phyloP scores from a whole-genome alignment of 331 rosid genomes.

The Spiraea crenata region DNA sequence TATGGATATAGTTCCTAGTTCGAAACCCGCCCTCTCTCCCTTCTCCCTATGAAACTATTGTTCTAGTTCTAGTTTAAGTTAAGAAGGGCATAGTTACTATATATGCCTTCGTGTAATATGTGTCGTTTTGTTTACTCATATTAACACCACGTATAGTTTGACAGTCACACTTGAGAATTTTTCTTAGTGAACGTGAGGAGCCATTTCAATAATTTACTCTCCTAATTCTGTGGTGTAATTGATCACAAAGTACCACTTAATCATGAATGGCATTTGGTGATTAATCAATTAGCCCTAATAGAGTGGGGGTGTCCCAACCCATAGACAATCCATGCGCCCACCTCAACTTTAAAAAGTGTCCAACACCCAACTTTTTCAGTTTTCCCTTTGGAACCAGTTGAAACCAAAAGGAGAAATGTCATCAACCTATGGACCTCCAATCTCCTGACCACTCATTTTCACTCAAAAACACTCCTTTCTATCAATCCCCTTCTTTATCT shows the following conservation, averaged over 20 bases:
- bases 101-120: no score
- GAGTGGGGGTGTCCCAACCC: constrained; percentile 23
- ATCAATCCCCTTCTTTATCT: constrained; percentile 23
- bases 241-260: constrained; percentile 11
- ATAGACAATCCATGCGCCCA: constrained; percentile 52
- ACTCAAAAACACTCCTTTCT: constrained; percentile 21
- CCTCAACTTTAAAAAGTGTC: constrained; percentile 44
- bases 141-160: no score
- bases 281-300: constrained; percentile 44
- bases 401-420: constrained; percentile 39
- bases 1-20: no score
- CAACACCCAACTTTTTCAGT: constrained; percentile 43
- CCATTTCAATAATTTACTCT: constrained; percentile 27
- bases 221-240: not conserved
- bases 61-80: constrained; percentile 22
- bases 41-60: no score
- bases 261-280: constrained; percentile 68
- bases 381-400: constrained; percentile 49
- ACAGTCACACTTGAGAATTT: no score
- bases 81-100: constrained; percentile 11
- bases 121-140: no score
- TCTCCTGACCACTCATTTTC: constrained; percentile 42
- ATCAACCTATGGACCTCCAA: constrained; percentile 34
- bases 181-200: constrained; percentile 15
- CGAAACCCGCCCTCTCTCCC: no score